Base-by-base conservation (phyloP, 805 yeast species). In the Ogataea kodamae region DNA sequence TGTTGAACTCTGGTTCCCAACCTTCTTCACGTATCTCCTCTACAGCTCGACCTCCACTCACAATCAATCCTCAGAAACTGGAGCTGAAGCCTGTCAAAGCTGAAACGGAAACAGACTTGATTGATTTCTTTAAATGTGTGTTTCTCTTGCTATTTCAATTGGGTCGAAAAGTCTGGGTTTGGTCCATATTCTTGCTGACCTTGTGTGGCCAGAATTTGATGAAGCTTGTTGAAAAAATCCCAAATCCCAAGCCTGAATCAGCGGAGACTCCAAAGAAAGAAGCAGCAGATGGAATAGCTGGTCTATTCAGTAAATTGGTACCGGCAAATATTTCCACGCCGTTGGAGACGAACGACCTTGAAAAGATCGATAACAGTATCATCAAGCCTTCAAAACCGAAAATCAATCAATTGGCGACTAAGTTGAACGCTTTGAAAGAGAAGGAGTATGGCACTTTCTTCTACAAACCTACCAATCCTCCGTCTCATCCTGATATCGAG, bases 371-470 rank as follows among this genome's bases (percentile, higher is more conserved):
- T 8, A 45, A 46, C 14, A 46, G 48, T 15, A 46, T 47, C 12
- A 21, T 43, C 2, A 21, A 33, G 10, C 12, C 34, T 12, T 37
- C 28, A 25, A 40, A 25, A 7, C 37, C 35, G 19, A 42, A 37
- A n/a, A 45, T 46, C 16, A 30, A 45, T 9, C 30, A 34, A 23
- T 28, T 49, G 18, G 49, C 54, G 11, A 25, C 33, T 14, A 40
- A 37, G n/a, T 20, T 40, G 33, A 25, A 28, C 12, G 41, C 34
- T 4, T 9, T 29, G 11, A 10, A 12, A 5, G 18, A 20, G 9
- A 13, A 21, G 12, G 52, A 50, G 13, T 55, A 55, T 29, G 60
- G 61, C 11, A 53, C 55, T 3, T 46, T 45, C 18, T 56, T 56
- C 32, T 56, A 49, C 21, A 49, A 39, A 27, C 33, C 52, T 2